A percentile compares a stretch with the other conserved stretches of the same genome.
Conservation (phyloP, 306 rosid species). For the Rubus idaeus region DNA sequence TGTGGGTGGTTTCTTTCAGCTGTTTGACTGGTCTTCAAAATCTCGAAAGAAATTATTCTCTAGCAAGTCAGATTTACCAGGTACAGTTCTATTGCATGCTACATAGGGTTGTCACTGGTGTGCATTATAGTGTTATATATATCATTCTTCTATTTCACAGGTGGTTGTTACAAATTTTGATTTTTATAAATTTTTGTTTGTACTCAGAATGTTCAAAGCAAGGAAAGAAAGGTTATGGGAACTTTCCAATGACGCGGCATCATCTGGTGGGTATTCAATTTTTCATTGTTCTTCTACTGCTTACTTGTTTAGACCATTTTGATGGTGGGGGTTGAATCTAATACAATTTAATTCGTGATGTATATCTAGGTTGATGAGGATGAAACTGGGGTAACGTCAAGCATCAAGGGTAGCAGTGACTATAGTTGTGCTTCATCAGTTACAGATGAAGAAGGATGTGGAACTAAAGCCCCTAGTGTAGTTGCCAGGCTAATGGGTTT, state of each 20-base stretch:
- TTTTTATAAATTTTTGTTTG: background rate
- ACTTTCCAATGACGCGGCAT: constrained; percentile 43
- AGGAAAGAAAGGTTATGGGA: constrained; percentile 50
- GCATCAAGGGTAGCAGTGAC: constrained; percentile 62
- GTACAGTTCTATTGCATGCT: constrained; percentile 32
- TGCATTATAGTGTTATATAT: constrained; percentile 8
- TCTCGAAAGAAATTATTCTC: constrained; percentile 83
- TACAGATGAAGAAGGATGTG: constrained; percentile 78
- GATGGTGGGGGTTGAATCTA: constrained; percentile 11
- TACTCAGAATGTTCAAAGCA: constrained; percentile 48
- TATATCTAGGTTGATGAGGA: constrained; percentile 59
- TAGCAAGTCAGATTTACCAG: constrained; percentile 58
- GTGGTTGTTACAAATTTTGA: constrained; percentile 21
- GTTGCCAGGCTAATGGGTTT: constrained; percentile 98
- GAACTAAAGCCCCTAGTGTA: constrained; percentile 67
- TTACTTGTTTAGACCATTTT: constrained; percentile 16
- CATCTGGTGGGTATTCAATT: constrained; percentile 45
- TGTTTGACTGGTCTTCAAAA: constrained; percentile 91
- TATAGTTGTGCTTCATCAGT: constrained; percentile 85
- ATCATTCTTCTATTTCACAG: constrained; percentile 6
- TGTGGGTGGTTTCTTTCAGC: constrained; percentile 77
- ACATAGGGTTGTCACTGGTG: constrained; percentile 5
- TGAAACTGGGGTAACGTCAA: constrained; percentile 46
- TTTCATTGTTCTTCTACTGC: constrained; percentile 10
- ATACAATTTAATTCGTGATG: constrained; percentile 5